Evolutionary conservation across 768 basidiomycete species (phyloP), one percentile per base, ranked within the genome.

Genomic region (Baorangia bicolor): DNA sequence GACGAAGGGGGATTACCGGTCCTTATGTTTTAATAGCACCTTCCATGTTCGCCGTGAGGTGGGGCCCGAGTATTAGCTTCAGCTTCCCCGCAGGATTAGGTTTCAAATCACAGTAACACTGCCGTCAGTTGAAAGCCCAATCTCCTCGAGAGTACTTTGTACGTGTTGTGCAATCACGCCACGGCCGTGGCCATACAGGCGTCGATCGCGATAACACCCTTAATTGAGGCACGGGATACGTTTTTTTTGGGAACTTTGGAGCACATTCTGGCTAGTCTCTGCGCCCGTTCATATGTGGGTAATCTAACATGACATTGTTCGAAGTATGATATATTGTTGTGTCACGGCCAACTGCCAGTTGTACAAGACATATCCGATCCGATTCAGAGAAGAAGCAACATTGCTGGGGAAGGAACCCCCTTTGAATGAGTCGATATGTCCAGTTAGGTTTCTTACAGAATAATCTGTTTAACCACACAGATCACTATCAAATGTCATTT

Each of bases 61-160:
- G 61, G 37, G 35, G 18, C 49, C 45, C 39, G 31, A 39, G 27
- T 34, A 42, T 38, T 18, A 35, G 11, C 44, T 20, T 14, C 37
- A 34, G 35, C 56, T 65, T 60, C 67, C 59, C 69, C 63, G 39
- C 57, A 61, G 47, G 45, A 45, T 47, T 47, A 37, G 20, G 54
- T 52, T 56, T 58, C 47, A 40, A 47, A 56, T 18, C 53, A 58
- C 33, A 31, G 47, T 20, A 39, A 20, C 34, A 40, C 39, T 51
- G 49, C 40, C 79, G 75, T 27, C 73, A 66, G 66, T 81, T 83
- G 66, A 86, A 84, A 81, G 79, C 30, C 66, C 65, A 83, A 83
- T 25, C 86, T 81, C 48, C 81, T 81, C 80, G 77, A 20, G 78
- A 77, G 9, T 79, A 71, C 77, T 81, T 55, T 53, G 57, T 61